Base-by-base conservation (phyloP, 345 rosid genomes). In the Salix udensis region DNA sequence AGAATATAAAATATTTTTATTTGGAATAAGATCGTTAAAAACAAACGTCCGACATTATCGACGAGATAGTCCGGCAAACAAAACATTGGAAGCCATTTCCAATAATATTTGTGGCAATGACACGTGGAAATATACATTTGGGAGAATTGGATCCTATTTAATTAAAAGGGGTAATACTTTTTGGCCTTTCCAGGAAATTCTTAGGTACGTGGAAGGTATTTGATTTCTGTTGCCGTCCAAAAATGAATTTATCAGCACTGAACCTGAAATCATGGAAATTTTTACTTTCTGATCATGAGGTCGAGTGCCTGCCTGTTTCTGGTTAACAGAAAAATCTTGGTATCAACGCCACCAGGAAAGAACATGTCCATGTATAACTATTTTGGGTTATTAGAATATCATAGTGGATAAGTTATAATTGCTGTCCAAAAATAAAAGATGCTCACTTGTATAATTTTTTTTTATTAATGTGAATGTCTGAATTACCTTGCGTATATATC, bases 261-360 rank as follows among this genome's bases (percentile, higher is more conserved):
- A 23, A 7, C 62, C 26, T 3, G 26, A 21, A 26, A 13, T 10
- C 26, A n/a, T 19, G 24, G 62, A n/a, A n/a, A 1, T n/a, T 1
- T 55, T n/a, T 55, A 55, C 26, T 55, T 8, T 55, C 7, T 55
- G 37, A 5, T 36, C 37, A 18, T 9, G 62, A 55, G 62, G 23
- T 3, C 58, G 26, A 0, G 6, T 23, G 62, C 62, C 62, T 10
- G 62, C 18, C 16, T 14, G 14, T 40, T 40, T 24, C 28, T 9
- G 62, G 9, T 67, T 75, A 26, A 23, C 61, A 28, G 16, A 46
- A 55, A 68, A 68, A 40, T 61, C 70, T n/a, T 40, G 77, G 68
- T 16, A 67, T 42, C 73, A 72, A 66, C 72, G 66, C 53, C 71
- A 3, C 13, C 14, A 23, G 1, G 42, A 21, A 44, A 40, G 37